Evolutionary conservation across 768 basidiomycete species (phyloP).

Genomic region (Hygrophoropsis aurantiaca): DNA sequence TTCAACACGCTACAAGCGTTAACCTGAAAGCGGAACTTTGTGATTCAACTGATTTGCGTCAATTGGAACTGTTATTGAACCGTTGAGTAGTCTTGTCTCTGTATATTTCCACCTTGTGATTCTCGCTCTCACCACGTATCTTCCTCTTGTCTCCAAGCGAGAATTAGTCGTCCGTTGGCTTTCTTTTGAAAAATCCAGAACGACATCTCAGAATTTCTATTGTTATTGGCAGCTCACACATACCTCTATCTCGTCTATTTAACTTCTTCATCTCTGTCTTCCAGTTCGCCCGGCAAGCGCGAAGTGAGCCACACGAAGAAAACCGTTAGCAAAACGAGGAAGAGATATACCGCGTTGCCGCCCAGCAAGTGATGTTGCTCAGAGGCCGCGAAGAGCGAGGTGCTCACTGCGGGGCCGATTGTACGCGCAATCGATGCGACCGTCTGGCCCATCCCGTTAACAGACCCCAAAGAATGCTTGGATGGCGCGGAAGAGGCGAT

Average conservation of each 20-base stretch:
- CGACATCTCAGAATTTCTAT: background rate
- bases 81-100: background rate
- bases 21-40: no score
- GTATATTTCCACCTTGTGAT: background rate
- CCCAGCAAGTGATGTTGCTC: slow-evolving; percentile 42
- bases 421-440: slow-evolving; percentile 44
- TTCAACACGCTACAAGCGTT: no score
- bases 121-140: background rate
- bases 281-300: slow-evolving; percentile 41
- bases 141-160: background rate
- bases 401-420: slow-evolving; percentile 48
- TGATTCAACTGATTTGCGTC: no score
- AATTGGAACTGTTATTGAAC: no score
- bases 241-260: no score
- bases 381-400: slow-evolving; percentile 52
- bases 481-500: slow-evolving; percentile 62
- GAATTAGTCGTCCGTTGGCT: background rate
- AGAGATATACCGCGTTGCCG: slow-evolving; percentile 47
- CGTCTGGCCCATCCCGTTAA: slow-evolving; percentile 57
- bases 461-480: slow-evolving; percentile 54
- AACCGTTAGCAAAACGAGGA: slow-evolving; percentile 36
- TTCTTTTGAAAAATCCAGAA: background rate
- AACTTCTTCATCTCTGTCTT: slow-evolving; percentile 32
- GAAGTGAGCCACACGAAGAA: slow-evolving; percentile 37
- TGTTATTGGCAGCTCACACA: no score